These are phyloP conservation scores for Helotiales sp. DNA, from an alignment of 2,329 filamentous ascomycete genomes.

Conservation along the genomic window DNA sequence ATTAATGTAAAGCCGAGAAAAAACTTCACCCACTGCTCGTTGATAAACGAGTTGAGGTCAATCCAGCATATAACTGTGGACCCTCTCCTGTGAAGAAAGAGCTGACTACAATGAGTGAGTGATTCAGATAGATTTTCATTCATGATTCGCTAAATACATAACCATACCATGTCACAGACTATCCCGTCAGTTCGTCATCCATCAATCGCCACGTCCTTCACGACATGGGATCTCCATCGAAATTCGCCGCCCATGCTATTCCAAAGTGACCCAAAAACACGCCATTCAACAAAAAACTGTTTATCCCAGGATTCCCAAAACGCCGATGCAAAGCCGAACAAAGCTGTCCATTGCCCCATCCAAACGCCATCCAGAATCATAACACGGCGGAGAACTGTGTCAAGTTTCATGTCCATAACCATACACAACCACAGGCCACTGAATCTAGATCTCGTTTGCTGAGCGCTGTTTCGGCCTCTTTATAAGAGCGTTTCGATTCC, in stretches of 20 bases:
- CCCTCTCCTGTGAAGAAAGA: too few relatives aligned
- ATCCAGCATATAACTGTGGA: too few relatives aligned
- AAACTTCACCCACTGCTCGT: too few relatives aligned
- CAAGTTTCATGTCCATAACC: conserved; percentile 25
- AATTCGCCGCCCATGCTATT: background rate
- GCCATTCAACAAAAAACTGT: background rate
- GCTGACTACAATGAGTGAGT: too few relatives aligned
- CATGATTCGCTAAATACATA: conserved; percentile 8
- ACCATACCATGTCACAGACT: background rate
- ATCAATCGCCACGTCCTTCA: background rate
- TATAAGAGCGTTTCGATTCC: conserved; percentile 16
- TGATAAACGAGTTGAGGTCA: too few relatives aligned
- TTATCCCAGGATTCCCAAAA: conserved; percentile 14
- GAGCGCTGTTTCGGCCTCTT: conserved; percentile 1
- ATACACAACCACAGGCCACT: conserved; percentile 26
- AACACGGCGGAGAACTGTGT: background rate
- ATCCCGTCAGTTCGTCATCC: background rate
- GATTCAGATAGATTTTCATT: background rate
- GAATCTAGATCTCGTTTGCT: conserved; percentile 7
- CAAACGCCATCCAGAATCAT: conserved; percentile 13
- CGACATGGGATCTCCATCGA: background rate
- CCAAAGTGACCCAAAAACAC: background rate
- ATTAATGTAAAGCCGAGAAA: too few relatives aligned
- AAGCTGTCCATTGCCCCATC: conserved; percentile 18
- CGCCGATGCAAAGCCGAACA: conserved; percentile 12